Conservation (phyloP, 2,329 filamentous ascomycete genomes). For the Magnaporthiopsis incrustans region DNA sequence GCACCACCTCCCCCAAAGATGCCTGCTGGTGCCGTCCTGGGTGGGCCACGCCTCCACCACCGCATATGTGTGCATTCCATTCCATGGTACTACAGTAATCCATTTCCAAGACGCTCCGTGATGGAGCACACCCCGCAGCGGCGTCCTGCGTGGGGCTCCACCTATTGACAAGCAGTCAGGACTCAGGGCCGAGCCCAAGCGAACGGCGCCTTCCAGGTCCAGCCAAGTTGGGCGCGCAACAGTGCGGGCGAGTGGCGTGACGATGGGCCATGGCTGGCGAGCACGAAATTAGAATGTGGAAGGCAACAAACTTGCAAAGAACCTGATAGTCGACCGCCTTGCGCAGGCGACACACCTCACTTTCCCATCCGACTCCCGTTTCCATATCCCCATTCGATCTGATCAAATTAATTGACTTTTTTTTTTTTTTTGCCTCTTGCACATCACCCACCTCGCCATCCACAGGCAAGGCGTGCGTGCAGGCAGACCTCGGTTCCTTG, state of each 20-base stretch:
- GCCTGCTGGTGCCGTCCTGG: neutral
- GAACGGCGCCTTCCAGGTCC: neutral
- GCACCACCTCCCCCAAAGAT: neutral
- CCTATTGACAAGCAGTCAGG: neutral
- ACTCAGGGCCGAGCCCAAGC: neutral
- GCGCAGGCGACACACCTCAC: too few species aligned
- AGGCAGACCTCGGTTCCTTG: too few species aligned
- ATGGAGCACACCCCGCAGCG: neutral
- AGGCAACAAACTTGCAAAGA: neutral
- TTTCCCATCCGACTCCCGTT: too few species aligned
- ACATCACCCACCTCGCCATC: too few species aligned
- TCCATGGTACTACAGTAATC: neutral
- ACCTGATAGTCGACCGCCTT: neutral
- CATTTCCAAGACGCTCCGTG: neutral
- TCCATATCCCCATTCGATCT: too few species aligned
- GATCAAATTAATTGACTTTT: too few species aligned
- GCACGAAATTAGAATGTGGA: neutral
- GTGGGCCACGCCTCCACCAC: neutral
- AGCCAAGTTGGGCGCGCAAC: neutral
- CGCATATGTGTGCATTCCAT: neutral
- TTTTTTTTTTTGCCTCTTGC: too few species aligned
- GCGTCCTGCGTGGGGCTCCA: neutral
- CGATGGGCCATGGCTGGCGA: neutral
- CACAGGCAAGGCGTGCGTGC: too few species aligned
- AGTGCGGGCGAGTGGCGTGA: neutral